phyloP scores from a whole-genome alignment of 2,329 filamentous ascomycete genomes.

The Erysiphe pulchra region DNA sequence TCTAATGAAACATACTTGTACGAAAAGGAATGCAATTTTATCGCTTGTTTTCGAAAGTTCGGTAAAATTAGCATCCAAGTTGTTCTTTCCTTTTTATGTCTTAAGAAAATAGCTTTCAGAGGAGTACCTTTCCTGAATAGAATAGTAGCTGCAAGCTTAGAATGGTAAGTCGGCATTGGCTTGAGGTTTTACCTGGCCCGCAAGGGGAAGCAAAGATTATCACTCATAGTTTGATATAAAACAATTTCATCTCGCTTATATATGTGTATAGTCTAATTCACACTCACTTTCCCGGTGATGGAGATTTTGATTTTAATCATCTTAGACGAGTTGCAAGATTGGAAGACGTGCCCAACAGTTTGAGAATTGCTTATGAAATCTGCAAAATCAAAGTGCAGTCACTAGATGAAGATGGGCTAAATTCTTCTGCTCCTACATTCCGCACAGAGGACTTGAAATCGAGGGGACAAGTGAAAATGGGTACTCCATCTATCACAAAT shows the following conservation, averaged over 20 bases:
- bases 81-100: too few relatives aligned
- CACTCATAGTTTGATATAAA: neutral
- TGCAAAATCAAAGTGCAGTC: neutral
- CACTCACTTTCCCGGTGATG: slow-evolving; percentile 29
- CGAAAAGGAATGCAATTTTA: too few relatives aligned
- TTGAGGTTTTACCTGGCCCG: neutral
- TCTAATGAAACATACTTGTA: too few relatives aligned
- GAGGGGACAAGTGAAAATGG: neutral
- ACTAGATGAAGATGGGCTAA: neutral
- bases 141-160: neutral
- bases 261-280: slow-evolving; percentile 20
- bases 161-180: neutral
- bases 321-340: slow-evolving; percentile 54
- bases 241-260: slow-evolving; percentile 8
- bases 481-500: neutral
- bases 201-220: neutral
- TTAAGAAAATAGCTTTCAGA: neutral
- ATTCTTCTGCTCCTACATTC: neutral
- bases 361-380: slow-evolving; percentile 17
- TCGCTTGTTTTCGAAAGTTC: too few relatives aligned
- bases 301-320: slow-evolving; percentile 40
- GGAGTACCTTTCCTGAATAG: neutral
- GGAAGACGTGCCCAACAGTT: slow-evolving; percentile 36
- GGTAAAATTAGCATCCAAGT: too few relatives aligned
- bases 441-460: neutral